phyloP scores from a whole-genome alignment of 176 grass and related monocot genomes.

The Rhynchospora tenuis region DNA sequence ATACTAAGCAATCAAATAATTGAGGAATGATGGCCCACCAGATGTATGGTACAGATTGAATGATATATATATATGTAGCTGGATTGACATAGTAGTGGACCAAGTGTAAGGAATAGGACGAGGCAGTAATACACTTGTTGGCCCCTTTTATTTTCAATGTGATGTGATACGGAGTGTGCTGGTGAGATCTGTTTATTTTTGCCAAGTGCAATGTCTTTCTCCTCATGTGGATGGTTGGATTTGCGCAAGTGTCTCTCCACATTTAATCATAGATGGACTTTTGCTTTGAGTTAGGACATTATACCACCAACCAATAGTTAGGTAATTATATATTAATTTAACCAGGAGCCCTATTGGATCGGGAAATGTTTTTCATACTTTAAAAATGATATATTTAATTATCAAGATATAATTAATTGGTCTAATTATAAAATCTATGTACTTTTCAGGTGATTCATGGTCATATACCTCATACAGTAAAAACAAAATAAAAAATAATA shows the following conservation, averaged over 20 bases:
- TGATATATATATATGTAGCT: background rate
- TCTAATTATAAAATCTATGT: background rate
- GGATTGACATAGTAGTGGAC: constrained; percentile 1
- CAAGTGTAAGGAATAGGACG: background rate
- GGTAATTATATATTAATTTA: background rate
- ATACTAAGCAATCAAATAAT: constrained; percentile 11
- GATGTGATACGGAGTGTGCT: background rate
- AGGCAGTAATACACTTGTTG: background rate
- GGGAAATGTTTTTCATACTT: background rate
- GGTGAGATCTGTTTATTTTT: background rate
- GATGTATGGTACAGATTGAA: background rate
- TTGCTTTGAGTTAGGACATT: background rate
- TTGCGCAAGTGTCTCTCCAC: background rate
- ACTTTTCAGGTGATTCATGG: background rate
- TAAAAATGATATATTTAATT: background rate
- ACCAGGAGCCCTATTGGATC: background rate
- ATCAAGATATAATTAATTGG: background rate
- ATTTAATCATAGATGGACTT: background rate
- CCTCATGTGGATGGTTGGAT: background rate
- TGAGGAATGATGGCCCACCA: background rate
- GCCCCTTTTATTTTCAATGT: background rate
- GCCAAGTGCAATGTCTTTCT: background rate
- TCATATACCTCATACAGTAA: background rate
- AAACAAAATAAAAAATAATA: too few species aligned
- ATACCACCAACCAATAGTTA: background rate